Conservation (phyloP, 78 protist genomes). For the Isochrysis galbana region DNA sequence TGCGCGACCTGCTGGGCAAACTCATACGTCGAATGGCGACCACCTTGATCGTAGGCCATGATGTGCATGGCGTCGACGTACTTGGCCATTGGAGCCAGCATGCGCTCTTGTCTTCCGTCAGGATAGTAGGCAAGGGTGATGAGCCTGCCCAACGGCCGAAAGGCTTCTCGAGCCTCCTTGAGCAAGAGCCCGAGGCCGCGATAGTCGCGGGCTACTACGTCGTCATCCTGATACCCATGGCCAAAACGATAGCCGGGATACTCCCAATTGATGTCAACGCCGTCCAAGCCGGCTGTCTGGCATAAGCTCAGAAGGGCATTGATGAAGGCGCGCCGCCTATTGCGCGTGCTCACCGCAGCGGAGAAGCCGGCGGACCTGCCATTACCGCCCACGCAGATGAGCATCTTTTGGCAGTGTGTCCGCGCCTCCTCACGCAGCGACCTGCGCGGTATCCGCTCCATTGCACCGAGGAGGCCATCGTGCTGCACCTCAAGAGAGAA, state of each 20-base stretch:
- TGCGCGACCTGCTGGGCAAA: neutral
- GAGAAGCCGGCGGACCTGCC: neutral
- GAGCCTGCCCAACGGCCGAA: neutral
- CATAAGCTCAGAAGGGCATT: neutral
- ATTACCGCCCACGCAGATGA: neutral
- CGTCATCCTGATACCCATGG: neutral
- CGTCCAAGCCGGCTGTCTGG: neutral
- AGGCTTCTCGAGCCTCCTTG: neutral
- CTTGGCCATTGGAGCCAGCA: neutral
- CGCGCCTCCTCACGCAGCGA: neutral
- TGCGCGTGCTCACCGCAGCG: neutral
- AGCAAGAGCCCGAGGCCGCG: neutral
- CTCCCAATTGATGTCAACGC: neutral
- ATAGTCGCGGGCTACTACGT: neutral
- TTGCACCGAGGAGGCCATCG: neutral
- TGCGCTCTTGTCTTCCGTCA: neutral
- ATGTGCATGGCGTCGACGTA: neutral
- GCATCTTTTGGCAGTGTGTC: neutral
- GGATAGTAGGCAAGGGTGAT: neutral
- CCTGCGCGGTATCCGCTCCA: neutral
- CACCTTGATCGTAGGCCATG: neutral
- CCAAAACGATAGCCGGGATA: neutral
- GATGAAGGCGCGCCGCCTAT: neutral
- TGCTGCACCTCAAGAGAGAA: neutral
- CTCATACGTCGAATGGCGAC: neutral